These are phyloP conservation scores for Cucumis hystrix DNA, from an alignment of 306 rosid genomes.

Conservation along the genomic window DNA sequence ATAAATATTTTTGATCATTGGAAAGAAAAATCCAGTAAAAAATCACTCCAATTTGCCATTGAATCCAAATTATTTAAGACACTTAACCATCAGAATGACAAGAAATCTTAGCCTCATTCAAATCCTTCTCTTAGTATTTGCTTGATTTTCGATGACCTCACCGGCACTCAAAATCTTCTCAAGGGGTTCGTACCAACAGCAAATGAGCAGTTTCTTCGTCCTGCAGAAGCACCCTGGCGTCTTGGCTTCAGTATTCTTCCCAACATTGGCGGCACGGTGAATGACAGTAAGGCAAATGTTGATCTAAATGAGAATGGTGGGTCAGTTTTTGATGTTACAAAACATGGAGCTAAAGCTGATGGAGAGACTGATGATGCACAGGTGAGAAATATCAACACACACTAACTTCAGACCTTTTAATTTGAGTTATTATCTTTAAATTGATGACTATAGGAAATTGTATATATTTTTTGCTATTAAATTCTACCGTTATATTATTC, in stretches of 20 bases:
- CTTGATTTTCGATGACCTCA: background rate
- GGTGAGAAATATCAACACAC: background rate
- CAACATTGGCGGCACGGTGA: background rate
- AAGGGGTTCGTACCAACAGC: too few relatives aligned
- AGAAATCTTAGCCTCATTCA: background rate
- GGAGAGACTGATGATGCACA: background rate
- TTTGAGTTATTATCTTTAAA: background rate
- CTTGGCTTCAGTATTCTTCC: background rate
- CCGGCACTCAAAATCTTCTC: background rate
- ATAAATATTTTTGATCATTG: background rate
- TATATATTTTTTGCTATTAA: too few relatives aligned
- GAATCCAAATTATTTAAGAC: background rate
- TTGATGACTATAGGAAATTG: too few relatives aligned
- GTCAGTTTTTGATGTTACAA: background rate
- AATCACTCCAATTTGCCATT: background rate
- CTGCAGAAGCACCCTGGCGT: background rate
- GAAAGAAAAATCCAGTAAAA: background rate
- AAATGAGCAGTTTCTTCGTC: background rate
- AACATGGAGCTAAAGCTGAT: background rate
- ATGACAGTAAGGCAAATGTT: background rate
- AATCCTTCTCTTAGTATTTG: background rate
- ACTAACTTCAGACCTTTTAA: background rate
- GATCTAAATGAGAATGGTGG: background rate
- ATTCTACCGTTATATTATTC: too few relatives aligned
- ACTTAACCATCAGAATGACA: background rate